These are phyloP conservation scores for Closterium sp. DNA, from an alignment of 139 green algal species.

Conservation along the genomic window DNA sequence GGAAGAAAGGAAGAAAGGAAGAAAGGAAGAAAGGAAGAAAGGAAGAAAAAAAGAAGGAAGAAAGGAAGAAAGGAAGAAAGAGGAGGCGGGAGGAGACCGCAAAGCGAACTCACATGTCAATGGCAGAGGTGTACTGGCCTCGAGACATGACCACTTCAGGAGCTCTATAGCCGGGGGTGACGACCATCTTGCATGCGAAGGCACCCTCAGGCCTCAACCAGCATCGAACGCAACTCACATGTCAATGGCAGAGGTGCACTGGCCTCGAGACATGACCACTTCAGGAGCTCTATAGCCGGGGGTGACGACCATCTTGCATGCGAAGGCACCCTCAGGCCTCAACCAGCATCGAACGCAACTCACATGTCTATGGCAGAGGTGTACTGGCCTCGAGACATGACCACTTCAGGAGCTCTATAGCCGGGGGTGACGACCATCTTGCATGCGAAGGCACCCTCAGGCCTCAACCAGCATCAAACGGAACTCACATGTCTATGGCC, in stretches of 20 bases:
- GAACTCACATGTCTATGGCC: slow-evolving; percentile 43
- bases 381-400: slow-evolving; percentile 49
- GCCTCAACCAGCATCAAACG: no score
- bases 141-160: no score
- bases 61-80: no score
- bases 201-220: no score
- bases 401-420: slow-evolving; percentile 47
- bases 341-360: no score
- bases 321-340: no score
- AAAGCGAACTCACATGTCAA: slow-evolving; percentile 44
- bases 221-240: neutral
- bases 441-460: no score
- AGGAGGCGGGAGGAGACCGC: no score
- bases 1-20: no score
- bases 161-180: slow-evolving; percentile 42
- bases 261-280: slow-evolving; percentile 44
- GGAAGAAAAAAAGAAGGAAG: no score
- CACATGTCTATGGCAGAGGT: slow-evolving; percentile 50
- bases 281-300: slow-evolving; percentile 46
- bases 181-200: neutral
- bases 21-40: no score
- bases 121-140: slow-evolving; percentile 51
- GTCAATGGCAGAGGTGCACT: slow-evolving; percentile 51
- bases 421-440: slow-evolving; percentile 24
- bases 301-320: slow-evolving; percentile 8